A percentile compares a stretch with the other conserved stretches of the same genome.
These are phyloP conservation scores for Cornus controversa DNA, from an alignment of 148 eudicot species.

Conservation along the genomic window DNA sequence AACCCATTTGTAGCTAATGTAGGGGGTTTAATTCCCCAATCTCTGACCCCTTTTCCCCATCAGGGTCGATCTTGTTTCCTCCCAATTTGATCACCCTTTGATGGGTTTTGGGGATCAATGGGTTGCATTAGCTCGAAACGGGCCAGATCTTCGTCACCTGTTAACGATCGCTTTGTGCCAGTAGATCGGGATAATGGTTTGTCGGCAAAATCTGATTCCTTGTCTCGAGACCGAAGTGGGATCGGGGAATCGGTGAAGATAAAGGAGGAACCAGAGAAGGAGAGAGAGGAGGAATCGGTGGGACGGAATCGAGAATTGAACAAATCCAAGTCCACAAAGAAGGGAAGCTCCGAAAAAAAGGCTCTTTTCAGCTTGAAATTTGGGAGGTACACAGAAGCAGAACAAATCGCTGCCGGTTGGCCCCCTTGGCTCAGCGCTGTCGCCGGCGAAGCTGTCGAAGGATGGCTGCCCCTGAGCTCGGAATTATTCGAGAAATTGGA, in stretches of 20 bases:
- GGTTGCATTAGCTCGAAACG: constrained; percentile 88
- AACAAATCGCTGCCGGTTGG: constrained; percentile 70
- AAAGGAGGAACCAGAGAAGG: constrained; percentile 37
- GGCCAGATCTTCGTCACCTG: constrained; percentile 42
- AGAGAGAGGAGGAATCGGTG: constrained; percentile 21
- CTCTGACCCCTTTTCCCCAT: constrained; percentile 20
- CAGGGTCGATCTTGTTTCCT: constrained; percentile 23
- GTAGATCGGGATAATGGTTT: constrained; percentile 19
- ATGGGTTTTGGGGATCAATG: constrained; percentile 55
- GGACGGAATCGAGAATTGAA: constrained; percentile 8
- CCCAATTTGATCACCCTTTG: constrained; percentile 15
- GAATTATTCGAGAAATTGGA: constrained; percentile 65
- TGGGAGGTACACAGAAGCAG: constrained; percentile 51
- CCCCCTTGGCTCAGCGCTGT: constrained; percentile 69
- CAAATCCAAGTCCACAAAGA: constrained; percentile 14
- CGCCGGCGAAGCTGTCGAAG: constrained; percentile 66
- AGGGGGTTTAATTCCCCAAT: constrained; percentile 13
- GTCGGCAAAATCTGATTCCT: constrained; percentile 16
- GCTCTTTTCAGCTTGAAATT: constrained; percentile 46
- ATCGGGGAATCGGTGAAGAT: constrained; percentile 35
- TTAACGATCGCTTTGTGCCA: constrained; percentile 3
- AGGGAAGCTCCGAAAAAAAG: constrained; percentile 18
- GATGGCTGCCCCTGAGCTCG: constrained; percentile 67
- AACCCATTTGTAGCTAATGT: constrained; percentile 18
- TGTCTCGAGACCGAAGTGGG: not conserved